Conservation (phyloP, 352 stramenopile species). For the Globisporangium yorkense region DNA sequence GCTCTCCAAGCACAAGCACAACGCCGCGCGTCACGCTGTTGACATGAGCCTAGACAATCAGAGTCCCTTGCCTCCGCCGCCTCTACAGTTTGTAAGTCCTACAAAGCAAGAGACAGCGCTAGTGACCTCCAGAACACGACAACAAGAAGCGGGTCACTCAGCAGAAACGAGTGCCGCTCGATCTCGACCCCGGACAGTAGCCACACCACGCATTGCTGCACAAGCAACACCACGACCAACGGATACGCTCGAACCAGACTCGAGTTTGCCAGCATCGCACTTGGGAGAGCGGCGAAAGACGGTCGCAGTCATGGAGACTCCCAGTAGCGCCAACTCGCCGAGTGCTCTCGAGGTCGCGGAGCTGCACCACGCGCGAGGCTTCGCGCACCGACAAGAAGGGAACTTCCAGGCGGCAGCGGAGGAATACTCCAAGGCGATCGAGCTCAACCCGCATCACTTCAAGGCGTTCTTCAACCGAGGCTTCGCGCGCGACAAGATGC, state of each 20-base stretch:
- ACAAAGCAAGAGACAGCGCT: background rate
- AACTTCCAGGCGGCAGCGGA: conserved; percentile 73
- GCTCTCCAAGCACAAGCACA: conserved; percentile 24
- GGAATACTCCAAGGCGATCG: conserved; percentile 76
- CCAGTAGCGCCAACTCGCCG: background rate
- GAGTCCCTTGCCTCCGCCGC: conserved; percentile 7
- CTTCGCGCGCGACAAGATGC: conserved; percentile 82
- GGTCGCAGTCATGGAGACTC: conserved; percentile 22
- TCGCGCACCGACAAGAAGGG: conserved; percentile 70
- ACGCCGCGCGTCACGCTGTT: conserved; percentile 23
- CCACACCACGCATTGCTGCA: background rate
- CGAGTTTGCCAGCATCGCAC: background rate
- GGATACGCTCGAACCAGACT: background rate
- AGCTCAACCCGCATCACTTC: conserved; percentile 74
- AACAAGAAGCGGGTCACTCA: background rate
- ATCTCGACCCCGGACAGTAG: background rate
- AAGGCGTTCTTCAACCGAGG: conserved; percentile 88
- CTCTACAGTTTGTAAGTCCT: background rate
- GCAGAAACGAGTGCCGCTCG: background rate
- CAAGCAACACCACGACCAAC: background rate
- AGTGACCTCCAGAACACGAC: background rate
- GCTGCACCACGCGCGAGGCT: conserved; percentile 53
- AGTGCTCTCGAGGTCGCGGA: conserved; percentile 29
- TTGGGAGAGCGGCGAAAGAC: conserved; percentile 15
- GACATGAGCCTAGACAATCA: conserved; percentile 18